phyloP scores from a whole-genome alignment of 78 protist genomes.

The Corallochytrium limacisporum region DNA sequence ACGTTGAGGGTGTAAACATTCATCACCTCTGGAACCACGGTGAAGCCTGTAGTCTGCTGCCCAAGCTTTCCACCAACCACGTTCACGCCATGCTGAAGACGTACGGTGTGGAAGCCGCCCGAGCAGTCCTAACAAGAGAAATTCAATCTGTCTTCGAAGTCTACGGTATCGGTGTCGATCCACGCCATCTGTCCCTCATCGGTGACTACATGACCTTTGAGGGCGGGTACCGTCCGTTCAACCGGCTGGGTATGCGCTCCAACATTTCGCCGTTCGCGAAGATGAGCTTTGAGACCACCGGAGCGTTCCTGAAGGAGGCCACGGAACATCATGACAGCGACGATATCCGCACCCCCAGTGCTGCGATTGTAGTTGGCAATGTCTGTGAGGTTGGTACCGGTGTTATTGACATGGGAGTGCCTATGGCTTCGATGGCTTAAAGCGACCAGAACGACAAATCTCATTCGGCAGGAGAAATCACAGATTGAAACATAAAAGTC shows the following conservation, averaged over 20 bases:
- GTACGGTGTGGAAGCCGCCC: conserved; percentile 83
- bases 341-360: neutral
- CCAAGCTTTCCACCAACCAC: conserved; percentile 46
- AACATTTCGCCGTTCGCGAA: conserved; percentile 37
- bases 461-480: too few relatives aligned
- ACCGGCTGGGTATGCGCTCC: conserved; percentile 41
- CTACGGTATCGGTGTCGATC: conserved; percentile 92
- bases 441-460: neutral
- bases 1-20: conserved; percentile 70
- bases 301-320: conserved; percentile 30
- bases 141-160: conserved; percentile 61
- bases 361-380: conserved; percentile 29
- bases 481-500: too few relatives aligned
- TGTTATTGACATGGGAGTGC: conserved; percentile 8
- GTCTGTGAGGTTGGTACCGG: conserved; percentile 24
- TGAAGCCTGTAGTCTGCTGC: conserved; percentile 24
- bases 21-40: conserved; percentile 9
- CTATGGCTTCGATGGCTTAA: neutral
- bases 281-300: conserved; percentile 74
- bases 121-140: conserved; percentile 60
- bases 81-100: conserved; percentile 15
- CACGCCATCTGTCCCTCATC: conserved; percentile 77
- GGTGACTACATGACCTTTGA: conserved; percentile 84
- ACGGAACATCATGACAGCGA: conserved; percentile 2
- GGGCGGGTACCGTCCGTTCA: conserved; percentile 51